Evolutionary conservation across 495 filamentous ascomycete species (phyloP).

Genomic region (Lasiosphaeria ovina): DNA sequence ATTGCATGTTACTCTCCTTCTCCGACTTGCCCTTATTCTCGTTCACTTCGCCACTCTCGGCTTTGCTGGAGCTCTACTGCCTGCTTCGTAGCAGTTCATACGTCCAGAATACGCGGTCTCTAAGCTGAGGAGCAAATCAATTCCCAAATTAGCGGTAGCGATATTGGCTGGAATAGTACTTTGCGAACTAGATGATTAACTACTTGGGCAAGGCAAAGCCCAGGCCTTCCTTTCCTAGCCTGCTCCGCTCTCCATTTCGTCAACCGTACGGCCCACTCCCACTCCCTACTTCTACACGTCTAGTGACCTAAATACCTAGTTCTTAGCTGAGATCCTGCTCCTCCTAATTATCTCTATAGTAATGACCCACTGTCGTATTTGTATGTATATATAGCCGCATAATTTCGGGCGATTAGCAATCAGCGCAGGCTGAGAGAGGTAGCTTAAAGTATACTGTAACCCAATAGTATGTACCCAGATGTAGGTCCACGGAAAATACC

Average conservation of each 20-base stretch:
- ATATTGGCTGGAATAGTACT: neutral
- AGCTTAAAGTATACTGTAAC: no score
- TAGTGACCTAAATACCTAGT: no score
- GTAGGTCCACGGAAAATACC: no score
- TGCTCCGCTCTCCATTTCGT: neutral
- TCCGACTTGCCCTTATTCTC: neutral
- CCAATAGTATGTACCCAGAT: no score
- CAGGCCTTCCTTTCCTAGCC: neutral
- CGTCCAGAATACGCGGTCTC: neutral
- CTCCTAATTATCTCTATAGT: no score
- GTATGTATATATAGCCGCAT: no score
- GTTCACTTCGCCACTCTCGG: neutral
- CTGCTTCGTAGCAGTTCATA: neutral
- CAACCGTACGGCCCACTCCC: neutral
- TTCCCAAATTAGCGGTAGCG: neutral
- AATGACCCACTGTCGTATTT: no score
- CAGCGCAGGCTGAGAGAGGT: no score
- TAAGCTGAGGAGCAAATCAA: neutral
- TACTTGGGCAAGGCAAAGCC: neutral
- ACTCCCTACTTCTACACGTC: no score
- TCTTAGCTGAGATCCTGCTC: neutral
- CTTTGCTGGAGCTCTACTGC: neutral
- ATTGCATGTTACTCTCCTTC: no score
- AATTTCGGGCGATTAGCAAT: no score
- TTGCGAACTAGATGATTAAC: neutral